phyloP scores from a whole-genome alignment of 805 yeast species.

The Candida piceae region DNA sequence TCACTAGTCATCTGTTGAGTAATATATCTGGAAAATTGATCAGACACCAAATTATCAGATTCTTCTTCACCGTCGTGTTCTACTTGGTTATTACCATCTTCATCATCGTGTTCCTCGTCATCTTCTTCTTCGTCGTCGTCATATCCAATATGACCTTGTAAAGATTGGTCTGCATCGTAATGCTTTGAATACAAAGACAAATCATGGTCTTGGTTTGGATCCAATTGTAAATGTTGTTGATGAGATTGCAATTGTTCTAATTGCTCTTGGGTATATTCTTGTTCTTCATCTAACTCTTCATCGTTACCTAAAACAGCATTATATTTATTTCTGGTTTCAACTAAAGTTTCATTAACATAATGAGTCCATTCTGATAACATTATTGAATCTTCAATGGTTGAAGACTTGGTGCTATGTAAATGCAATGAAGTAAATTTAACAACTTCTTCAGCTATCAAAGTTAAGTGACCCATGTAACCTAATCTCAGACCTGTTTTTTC shows the following conservation, averaged over 20 bases:
- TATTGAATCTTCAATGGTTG: constrained; percentile 44
- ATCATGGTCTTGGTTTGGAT: constrained; percentile 21
- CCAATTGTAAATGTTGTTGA: constrained; percentile 16
- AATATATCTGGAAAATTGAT: constrained; percentile 68
- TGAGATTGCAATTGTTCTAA: neutral
- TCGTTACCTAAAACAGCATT: constrained; percentile 79
- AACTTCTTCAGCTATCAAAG: constrained; percentile 90
- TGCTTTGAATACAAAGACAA: constrained; percentile 10
- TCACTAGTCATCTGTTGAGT: constrained; percentile 65
- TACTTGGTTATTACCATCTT: constrained; percentile 11
- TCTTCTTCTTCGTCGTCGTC: constrained; percentile 4
- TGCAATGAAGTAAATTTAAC: constrained; percentile 58
- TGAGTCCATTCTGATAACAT: constrained; percentile 65
- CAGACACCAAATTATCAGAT: constrained; percentile 30
- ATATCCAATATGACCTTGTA: too few relatives aligned
- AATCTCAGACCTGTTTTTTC: constrained; percentile 58
- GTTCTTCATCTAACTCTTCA: constrained; percentile 30
- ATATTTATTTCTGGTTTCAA: constrained; percentile 88
- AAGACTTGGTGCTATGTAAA: constrained; percentile 44
- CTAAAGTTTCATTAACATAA: constrained; percentile 77
- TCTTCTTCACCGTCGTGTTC: constrained; percentile 12
- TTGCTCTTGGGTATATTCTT: constrained; percentile 28
- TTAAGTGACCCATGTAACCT: constrained; percentile 97
- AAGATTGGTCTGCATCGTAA: too few relatives aligned
- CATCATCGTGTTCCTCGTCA: constrained; percentile 4